These are phyloP conservation scores for Fomitopsis serialis DNA, from an alignment of 768 basidiomycete species.

Conservation along the genomic window DNA sequence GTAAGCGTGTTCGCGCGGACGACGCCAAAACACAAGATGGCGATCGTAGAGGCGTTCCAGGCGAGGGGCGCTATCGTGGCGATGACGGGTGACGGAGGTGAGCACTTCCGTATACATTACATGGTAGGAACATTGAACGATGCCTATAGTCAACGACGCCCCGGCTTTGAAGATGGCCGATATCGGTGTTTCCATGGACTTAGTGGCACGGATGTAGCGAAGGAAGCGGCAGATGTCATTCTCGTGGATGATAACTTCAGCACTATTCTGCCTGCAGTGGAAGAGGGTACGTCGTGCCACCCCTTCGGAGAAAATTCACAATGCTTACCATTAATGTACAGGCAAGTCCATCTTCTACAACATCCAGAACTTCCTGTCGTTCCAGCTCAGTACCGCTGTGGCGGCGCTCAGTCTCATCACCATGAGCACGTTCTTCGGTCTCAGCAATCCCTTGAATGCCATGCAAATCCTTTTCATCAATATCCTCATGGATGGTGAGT, in stretches of 20 bases:
- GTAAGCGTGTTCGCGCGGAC: slow-evolving; percentile 93
- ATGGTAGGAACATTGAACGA: background rate
- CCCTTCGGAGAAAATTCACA: background rate
- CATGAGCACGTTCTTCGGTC: slow-evolving; percentile 82
- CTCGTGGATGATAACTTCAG: slow-evolving; percentile 97
- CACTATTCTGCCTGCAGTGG: slow-evolving; percentile 89
- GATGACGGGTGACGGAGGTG: slow-evolving; percentile 97
- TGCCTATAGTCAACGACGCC: slow-evolving; percentile 77
- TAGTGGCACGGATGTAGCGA: slow-evolving; percentile 97
- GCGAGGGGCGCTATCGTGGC: slow-evolving; percentile 84
- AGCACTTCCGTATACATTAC: slow-evolving; percentile 19
- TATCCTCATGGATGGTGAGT: slow-evolving; percentile 93
- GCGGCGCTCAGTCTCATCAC: slow-evolving; percentile 95
- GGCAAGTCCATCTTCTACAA: slow-evolving; percentile 99
- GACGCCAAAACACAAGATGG: slow-evolving; percentile 97
- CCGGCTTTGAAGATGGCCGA: slow-evolving; percentile 97
- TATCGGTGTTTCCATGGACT: slow-evolving; percentile 98
- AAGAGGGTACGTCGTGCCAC: slow-evolving; percentile 59
- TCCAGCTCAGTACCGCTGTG: slow-evolving; percentile 97
- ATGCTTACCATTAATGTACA: slow-evolving; percentile 17
- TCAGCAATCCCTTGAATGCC: slow-evolving; percentile 90
- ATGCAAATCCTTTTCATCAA: slow-evolving; percentile 99
- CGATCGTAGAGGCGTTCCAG: slow-evolving; percentile 93
- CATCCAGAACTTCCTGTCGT: slow-evolving; percentile 95
- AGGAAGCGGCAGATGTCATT: slow-evolving; percentile 96